These are phyloP conservation scores for Saccharomyces pastorianus DNA, from an alignment of 1,139 yeast species.

Conservation along the genomic window DNA sequence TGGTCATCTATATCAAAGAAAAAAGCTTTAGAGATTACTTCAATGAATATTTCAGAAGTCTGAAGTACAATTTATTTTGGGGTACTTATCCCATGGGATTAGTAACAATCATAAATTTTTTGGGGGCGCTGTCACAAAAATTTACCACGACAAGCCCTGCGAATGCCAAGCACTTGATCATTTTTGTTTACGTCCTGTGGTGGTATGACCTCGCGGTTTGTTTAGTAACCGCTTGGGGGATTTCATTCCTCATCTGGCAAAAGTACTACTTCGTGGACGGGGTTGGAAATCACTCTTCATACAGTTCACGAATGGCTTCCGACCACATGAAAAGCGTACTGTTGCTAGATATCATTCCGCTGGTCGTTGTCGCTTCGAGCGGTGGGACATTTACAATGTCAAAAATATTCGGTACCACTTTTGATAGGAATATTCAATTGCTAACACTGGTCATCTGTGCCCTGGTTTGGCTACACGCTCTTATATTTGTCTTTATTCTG, in stretches of 20 bases:
- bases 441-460: constrained; percentile 48
- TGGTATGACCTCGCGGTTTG: constrained; percentile 53
- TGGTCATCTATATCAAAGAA: constrained; percentile 8
- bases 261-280: constrained; percentile 22
- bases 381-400: constrained; percentile 45
- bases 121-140: constrained; percentile 36
- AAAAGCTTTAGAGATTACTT: constrained; percentile 12
- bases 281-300: constrained; percentile 36
- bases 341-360: constrained; percentile 64
- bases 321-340: constrained; percentile 16
- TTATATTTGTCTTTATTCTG: constrained; percentile 50
- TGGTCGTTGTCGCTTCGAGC: constrained; percentile 64
- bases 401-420: constrained; percentile 37
- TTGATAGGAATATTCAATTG: constrained; percentile 35
- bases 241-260: constrained; percentile 41
- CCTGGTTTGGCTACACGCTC: constrained; percentile 62
- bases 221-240: constrained; percentile 51
- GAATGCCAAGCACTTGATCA: constrained; percentile 30
- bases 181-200: constrained; percentile 55
- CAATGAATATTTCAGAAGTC: constrained; percentile 28
- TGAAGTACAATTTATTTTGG: constrained; percentile 49
- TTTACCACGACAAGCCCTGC: constrained; percentile 14
- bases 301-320: constrained; percentile 10
- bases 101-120: constrained; percentile 50
- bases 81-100: constrained; percentile 79